Evolutionary conservation across 2,329 filamentous ascomycete species (phyloP).

Genomic region (Exserohilum turcica): DNA sequence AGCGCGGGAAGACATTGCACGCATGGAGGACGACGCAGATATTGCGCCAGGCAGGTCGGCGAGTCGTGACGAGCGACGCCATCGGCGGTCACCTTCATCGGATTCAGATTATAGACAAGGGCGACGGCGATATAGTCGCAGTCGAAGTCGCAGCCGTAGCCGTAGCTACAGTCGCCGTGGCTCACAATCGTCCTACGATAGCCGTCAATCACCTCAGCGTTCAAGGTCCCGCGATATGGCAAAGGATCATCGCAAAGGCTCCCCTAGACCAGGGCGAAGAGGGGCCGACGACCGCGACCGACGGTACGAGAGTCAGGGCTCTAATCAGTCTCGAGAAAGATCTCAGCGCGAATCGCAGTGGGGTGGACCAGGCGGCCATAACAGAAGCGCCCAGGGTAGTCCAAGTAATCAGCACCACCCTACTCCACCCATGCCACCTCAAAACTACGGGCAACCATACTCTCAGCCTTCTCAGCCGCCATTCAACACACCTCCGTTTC

Average conservation of each 20-base stretch:
- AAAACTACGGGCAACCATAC: constrained; percentile 14
- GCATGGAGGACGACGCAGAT: constrained; percentile 22
- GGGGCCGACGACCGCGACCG: constrained; percentile 13
- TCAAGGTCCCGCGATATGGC: constrained; percentile 21
- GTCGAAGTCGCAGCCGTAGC: constrained; percentile 21
- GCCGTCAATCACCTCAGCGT: constrained; percentile 9
- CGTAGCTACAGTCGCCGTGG: constrained; percentile 18
- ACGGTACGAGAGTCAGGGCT: constrained; percentile 13
- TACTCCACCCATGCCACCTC: constrained; percentile 5
- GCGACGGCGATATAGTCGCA: constrained; percentile 14
- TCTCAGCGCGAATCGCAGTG: constrained; percentile 19
- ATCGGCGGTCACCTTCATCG: constrained; percentile 23
- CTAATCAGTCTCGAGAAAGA: constrained; percentile 12
- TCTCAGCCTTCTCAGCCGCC: constrained; percentile 19
- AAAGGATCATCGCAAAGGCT: constrained; percentile 17
- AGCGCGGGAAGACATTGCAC: constrained; percentile 26
- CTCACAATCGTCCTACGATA: constrained; percentile 25
- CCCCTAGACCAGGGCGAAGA: constrained; percentile 14
- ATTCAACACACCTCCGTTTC: constrained; percentile 26
- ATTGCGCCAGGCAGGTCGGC: constrained; percentile 4
- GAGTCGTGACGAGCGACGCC: constrained; percentile 14
- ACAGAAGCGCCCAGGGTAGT: constrained; percentile 9
- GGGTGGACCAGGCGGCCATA: constrained; percentile 6
- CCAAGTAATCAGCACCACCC: constrained; percentile 14
- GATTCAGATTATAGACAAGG: constrained; percentile 19